Base-by-base conservation (phyloP, 148 eudicot species). In the Chenopodium formosanum region DNA sequence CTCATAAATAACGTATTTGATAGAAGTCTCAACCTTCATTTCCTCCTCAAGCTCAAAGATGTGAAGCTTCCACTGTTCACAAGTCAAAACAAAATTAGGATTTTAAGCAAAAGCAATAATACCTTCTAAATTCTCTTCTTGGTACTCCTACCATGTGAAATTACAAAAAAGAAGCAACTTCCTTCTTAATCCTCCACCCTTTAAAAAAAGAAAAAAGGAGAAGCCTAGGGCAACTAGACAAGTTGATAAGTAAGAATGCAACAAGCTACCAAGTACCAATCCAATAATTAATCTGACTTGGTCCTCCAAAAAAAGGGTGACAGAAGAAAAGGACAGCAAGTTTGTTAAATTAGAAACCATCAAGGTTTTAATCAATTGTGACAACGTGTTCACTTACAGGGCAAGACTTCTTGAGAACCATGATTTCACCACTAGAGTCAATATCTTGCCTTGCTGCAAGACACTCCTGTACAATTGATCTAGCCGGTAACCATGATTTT, bases 401-500 rank as follows among this genome's bases (percentile, higher is more conserved):
- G 82, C 92, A 91, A 69, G 83, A 83, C 81, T 80, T 85, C 53
- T 66, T 84, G 82, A 88, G 86, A 78, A 89, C 86, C 80, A 89
- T 74, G 73, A 91, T 89, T 87, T 89, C 94, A 79, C 92, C 91
- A 68, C 90, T 89, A 10, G 91, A 67, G 68, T 91, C 92, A 58
- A 89, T 66, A 56, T 89, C 85, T 65, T 81, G 78, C 78, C 92
- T 89, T 79, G 88, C 86, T 77, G 87, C 87, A 82, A 91, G 82
- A 84, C 90, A 85, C 62, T 89, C 91, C 83, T 78, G 63, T 47
- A 91, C 87, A 69, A 89, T 86, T 20, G 91, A 89, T 79, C 91
- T 84, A 73, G 94, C 94, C 29, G 94, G 92, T 82, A 91, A 75
- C 94, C 94, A 91, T 75, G 92, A 89, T 82, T 84, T 84, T 53